phyloP scores from a whole-genome alignment of 441 rosid species.

The Bocquillonia castaneifolia region DNA sequence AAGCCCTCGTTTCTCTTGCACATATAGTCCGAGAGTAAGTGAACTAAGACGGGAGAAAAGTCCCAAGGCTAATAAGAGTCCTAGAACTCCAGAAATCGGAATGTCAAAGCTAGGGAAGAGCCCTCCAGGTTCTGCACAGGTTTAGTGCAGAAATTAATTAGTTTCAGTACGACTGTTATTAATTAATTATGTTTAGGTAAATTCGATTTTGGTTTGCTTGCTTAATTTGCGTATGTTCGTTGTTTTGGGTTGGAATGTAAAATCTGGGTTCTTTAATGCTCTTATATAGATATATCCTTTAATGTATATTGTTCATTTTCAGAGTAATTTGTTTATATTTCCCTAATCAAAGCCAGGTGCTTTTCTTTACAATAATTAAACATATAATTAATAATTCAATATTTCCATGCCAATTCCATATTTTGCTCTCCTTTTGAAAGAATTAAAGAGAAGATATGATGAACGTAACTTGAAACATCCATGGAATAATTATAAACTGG shows the following conservation, averaged over 20 bases:
- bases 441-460: no score
- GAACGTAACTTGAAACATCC: no score
- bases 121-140: conserved; percentile 40
- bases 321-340: not conserved
- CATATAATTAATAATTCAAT: not conserved
- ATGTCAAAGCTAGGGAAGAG: conserved; percentile 50
- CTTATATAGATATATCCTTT: not conserved
- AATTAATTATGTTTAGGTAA: not conserved
- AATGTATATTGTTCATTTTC: not conserved
- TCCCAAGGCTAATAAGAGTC: conserved; percentile 48
- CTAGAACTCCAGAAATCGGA: conserved; percentile 35
- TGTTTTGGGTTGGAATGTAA: conserved; percentile 23
- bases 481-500: no score
- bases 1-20: conserved; percentile 35
- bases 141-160: conserved; percentile 9
- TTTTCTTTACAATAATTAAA: not conserved
- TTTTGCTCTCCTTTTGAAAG: not conserved
- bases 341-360: not conserved
- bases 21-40: conserved; percentile 56
- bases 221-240: conserved; percentile 17
- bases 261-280: conserved; percentile 16
- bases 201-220: conserved; percentile 18
- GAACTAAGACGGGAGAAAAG: conserved; percentile 58
- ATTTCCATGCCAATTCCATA: not conserved
- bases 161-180: no score